Conservation (phyloP, 2,329 filamentous ascomycete species). For the Neonectria sp. region DNA sequence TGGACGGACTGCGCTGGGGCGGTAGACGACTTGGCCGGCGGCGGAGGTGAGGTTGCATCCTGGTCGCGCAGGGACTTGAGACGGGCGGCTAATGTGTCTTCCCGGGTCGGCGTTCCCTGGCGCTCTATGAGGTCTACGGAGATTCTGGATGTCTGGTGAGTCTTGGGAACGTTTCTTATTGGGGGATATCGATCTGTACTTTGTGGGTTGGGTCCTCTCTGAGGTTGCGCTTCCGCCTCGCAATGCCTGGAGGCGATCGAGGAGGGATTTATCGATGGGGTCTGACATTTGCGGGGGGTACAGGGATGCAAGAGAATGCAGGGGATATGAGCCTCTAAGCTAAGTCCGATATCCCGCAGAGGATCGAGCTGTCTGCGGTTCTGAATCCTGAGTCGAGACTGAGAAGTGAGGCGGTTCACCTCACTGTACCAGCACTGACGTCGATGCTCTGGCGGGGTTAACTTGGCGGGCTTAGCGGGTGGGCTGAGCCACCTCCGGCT, state of each 20-base stretch:
- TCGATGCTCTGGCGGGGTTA: too few relatives aligned
- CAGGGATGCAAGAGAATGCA: too few relatives aligned
- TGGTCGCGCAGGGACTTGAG: constrained; percentile 66
- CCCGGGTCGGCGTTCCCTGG: constrained; percentile 59
- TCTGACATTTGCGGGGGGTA: constrained; percentile 48
- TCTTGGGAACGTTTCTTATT: constrained; percentile 3
- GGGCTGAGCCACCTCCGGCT: too few relatives aligned
- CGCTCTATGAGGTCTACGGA: constrained; percentile 59
- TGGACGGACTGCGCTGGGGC: not conserved
- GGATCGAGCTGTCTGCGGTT: not conserved
- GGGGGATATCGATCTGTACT: constrained; percentile 53
- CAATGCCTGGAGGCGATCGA: constrained; percentile 70
- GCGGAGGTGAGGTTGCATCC: constrained; percentile 44
- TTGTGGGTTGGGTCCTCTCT: constrained; percentile 54
- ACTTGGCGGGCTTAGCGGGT: too few relatives aligned
- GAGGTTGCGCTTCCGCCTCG: constrained; percentile 54
- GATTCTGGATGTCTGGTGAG: constrained; percentile 36
- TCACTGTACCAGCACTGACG: too few relatives aligned
- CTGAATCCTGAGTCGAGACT: too few relatives aligned
- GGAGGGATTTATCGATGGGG: constrained; percentile 62
- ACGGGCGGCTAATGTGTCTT: constrained; percentile 67
- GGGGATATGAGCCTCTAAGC: too few relatives aligned
- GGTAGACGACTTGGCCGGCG: constrained; percentile 31
- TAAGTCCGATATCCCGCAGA: too few relatives aligned
- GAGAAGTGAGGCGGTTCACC: too few relatives aligned